A percentile compares a stretch with the other conserved stretches of the same genome.
Evolutionary conservation across 441 rosid genomes (phyloP).

Genomic region (Mallotus repandus): DNA sequence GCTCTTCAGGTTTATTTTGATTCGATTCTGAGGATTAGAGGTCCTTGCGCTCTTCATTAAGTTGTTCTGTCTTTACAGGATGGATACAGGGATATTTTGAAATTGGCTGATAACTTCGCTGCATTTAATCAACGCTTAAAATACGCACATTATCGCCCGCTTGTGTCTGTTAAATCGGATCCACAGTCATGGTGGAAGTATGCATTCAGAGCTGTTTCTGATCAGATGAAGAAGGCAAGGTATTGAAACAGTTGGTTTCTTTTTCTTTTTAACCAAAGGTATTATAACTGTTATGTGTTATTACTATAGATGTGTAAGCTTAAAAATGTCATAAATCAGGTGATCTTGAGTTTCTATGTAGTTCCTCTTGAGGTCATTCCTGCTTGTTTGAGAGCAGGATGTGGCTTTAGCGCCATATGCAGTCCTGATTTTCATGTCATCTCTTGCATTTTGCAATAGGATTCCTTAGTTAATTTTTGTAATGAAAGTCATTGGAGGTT

Average conservation of each 20-base stretch:
- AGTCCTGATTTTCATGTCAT: not conserved
- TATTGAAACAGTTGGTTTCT: conserved; percentile 24
- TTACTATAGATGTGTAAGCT: not conserved
- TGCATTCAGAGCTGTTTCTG: conserved; percentile 82
- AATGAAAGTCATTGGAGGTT: not conserved
- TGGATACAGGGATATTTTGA: conserved; percentile 84
- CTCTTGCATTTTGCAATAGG: not conserved
- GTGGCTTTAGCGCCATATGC: not conserved
- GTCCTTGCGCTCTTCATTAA: conserved; percentile 29
- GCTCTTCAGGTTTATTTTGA: conserved; percentile 16
- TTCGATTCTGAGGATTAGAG: conserved; percentile 22
- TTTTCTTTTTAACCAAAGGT: not conserved
- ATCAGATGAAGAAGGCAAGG: conserved; percentile 90
- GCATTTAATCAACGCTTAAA: conserved; percentile 87
- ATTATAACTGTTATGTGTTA: not conserved
- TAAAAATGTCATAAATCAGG: not conserved
- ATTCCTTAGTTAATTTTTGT: not conserved
- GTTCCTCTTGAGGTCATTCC: not conserved
- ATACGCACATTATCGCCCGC: conserved; percentile 91
- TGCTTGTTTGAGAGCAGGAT: not conserved
- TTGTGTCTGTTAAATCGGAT: conserved; percentile 62
- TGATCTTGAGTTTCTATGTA: not conserved
- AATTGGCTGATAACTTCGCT: conserved; percentile 93
- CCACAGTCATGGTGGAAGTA: conserved; percentile 97
- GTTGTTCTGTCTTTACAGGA: conserved; percentile 51